phyloP scores from a whole-genome alignment of 352 stramenopile species.

The Globisporangium yorkense region DNA sequence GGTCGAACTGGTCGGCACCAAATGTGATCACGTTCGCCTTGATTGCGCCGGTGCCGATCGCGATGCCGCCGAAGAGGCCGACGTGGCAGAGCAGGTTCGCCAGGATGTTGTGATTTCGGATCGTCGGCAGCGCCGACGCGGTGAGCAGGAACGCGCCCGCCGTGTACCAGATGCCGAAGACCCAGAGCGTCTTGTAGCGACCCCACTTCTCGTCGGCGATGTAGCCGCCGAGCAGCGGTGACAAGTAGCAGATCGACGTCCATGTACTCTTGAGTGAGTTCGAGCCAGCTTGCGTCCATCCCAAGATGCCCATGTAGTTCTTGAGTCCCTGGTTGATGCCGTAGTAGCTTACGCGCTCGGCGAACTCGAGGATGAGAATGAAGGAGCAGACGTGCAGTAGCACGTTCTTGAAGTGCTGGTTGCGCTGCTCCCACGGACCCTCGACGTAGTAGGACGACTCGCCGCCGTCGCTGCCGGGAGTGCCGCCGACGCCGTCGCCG shows the following conservation, averaged over 20 bases:
- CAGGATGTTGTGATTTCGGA: conserved; percentile 39
- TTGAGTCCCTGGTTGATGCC: conserved; percentile 86
- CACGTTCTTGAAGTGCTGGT: conserved; percentile 76
- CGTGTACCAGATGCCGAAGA: conserved; percentile 81
- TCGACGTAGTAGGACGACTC: conserved; percentile 70
- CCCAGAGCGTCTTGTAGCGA: conserved; percentile 75
- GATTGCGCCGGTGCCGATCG: conserved; percentile 76
- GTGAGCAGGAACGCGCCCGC: conserved; percentile 63
- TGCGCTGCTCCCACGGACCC: conserved; percentile 71
- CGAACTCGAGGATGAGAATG: conserved; percentile 85
- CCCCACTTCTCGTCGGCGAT: conserved; percentile 85
- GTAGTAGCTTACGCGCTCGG: conserved; percentile 82
- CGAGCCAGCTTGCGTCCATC: conserved; percentile 71
- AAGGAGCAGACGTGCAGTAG: conserved; percentile 82
- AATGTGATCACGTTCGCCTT: conserved; percentile 88
- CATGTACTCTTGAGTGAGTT: conserved; percentile 88
- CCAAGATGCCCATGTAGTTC: conserved; percentile 79
- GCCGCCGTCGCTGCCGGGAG: conserved; percentile 21
- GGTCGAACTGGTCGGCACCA: conserved; percentile 84
- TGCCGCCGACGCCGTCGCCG: conserved; percentile 35
- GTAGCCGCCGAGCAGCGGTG: conserved; percentile 76
- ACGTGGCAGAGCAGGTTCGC: conserved; percentile 69
- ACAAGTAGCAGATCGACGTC: conserved; percentile 86
- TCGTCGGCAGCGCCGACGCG: conserved; percentile 50
- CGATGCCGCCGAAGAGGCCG: conserved; percentile 69